Conservation (phyloP, 75 land plant species). For the Ceratopteris richardii region DNA sequence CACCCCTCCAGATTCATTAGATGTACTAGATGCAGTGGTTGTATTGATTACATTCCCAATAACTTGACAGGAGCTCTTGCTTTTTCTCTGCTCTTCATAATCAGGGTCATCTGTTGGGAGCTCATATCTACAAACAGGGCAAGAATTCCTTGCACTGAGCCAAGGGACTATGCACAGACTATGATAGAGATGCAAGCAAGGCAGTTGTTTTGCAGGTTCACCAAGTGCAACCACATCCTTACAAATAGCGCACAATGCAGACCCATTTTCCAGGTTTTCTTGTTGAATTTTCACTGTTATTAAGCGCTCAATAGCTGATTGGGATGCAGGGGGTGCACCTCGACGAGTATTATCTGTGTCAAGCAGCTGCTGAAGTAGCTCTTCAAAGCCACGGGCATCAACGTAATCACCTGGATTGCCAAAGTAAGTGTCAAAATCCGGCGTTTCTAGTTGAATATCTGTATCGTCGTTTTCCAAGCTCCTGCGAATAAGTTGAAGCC, state of each 20-base stretch:
- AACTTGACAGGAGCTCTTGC: background rate
- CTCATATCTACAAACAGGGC: slow-evolving; percentile 70
- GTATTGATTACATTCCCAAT: slow-evolving; percentile 7
- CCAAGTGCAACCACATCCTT: slow-evolving; percentile 40
- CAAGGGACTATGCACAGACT: slow-evolving; percentile 63
- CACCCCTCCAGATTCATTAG: too few relatives aligned
- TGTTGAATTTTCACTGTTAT: slow-evolving; percentile 30
- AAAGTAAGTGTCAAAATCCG: slow-evolving; percentile 12
- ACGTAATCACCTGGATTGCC: slow-evolving; percentile 48
- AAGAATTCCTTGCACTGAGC: slow-evolving; percentile 56
- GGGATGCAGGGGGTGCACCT: slow-evolving; percentile 74
- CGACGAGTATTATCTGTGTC: slow-evolving; percentile 44
- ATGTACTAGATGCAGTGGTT: slow-evolving; percentile 4
- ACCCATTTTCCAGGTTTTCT: slow-evolving; percentile 40
- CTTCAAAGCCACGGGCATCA: slow-evolving; percentile 42
- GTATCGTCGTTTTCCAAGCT: slow-evolving; percentile 13
- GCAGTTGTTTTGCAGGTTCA: slow-evolving; percentile 54
- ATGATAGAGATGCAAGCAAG: slow-evolving; percentile 67
- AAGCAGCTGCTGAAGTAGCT: slow-evolving; percentile 42
- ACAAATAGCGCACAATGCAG: slow-evolving; percentile 54
- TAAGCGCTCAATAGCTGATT: slow-evolving; percentile 34
- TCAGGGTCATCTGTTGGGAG: slow-evolving; percentile 71
- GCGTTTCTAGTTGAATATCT: slow-evolving; percentile 22
- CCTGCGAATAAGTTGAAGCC: slow-evolving; percentile 18
- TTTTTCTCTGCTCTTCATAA: slow-evolving; percentile 43